phyloP scores from a whole-genome alignment of 345 rosid species.

The Sonneratia alba region DNA sequence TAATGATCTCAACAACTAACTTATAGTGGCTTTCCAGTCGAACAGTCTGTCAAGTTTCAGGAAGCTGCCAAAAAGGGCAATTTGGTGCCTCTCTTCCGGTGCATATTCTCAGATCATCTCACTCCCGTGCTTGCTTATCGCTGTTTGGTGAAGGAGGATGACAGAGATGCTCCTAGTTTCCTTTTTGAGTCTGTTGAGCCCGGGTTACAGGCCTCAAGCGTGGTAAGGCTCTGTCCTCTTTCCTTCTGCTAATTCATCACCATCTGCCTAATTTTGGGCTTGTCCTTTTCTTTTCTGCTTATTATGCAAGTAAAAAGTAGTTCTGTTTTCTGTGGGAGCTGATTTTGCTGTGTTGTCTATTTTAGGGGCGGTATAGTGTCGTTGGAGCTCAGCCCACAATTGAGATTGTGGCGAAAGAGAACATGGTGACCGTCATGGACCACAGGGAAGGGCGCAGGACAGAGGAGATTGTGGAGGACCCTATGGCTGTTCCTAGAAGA shows the following conservation, averaged over 20 bases:
- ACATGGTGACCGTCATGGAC: conserved; percentile 73
- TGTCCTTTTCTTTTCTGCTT: background rate
- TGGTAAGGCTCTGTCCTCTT: conserved; percentile 28
- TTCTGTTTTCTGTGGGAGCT: background rate
- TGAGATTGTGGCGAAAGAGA: conserved; percentile 77
- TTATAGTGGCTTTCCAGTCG: conserved; percentile 21
- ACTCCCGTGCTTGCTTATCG: conserved; percentile 87
- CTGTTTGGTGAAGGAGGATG: conserved; percentile 89
- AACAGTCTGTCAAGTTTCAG: conserved; percentile 44
- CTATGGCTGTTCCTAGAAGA: conserved; percentile 73
- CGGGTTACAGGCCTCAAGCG: conserved; percentile 50
- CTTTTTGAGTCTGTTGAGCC: conserved; percentile 87
- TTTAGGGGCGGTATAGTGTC: conserved; percentile 77
- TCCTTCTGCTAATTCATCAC: background rate
- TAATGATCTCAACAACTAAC: background rate
- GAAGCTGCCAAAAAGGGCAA: conserved; percentile 70
- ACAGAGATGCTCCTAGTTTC: conserved; percentile 93
- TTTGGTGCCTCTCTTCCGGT: conserved; percentile 58
- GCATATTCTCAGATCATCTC: conserved; percentile 83
- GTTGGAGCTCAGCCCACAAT: conserved; percentile 90
- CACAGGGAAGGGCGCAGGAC: conserved; percentile 47
- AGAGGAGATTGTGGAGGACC: conserved; percentile 85
- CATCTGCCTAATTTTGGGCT: background rate
- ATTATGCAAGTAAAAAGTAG: background rate
- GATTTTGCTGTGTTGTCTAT: background rate